Base-by-base conservation (phyloP, 306 rosid species). In the Pterocarpus santalinus region DNA sequence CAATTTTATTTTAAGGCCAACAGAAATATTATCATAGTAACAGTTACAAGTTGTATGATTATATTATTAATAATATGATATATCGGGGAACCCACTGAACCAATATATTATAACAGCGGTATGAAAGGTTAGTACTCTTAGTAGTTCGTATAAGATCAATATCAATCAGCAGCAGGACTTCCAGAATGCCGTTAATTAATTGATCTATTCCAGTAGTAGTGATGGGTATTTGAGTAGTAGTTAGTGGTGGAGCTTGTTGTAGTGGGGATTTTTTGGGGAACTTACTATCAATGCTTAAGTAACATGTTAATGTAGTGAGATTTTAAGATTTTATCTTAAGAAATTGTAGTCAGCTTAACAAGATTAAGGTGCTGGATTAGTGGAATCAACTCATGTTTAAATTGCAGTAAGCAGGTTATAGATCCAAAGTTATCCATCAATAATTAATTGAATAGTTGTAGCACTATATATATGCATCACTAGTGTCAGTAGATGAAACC, bases 141-240 rank as follows among this genome's bases (percentile, higher is more conserved):
- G 28, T 22, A 22, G 60, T 57, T 79, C 46, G 5, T 34, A 58
- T 15, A 55, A 68, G 39, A 44, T 75, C 36, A 44, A 35, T 17
- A 44, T 46, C 52, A 35, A 49, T 65, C 72, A 63, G 61, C 73
- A 38, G 30, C 55, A 22, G 69, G 70, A 57, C 69, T 67, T 65
- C 22, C 70, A 44, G 62, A 67, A 35, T 32, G 69, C 62, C 2
- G 11, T 74, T 57, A 66, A 38, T 41, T 8, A 28, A 38, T 53
- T 47, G 9, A 52, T 80, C 53, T 52, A 38, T 41, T 63, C 16
- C 2, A 65, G 63, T 39, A 30, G 57, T 68, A 22, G 28, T 22
- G 28, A 1, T 22, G 28, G 28, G 28, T 22, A 22, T 22, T 22
- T 22, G 28, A 22, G 28, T 22, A 22, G 28, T 22, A 22, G 28